phyloP scores from a whole-genome alignment of 768 basidiomycete genomes.

The Tulasnella sp. region DNA sequence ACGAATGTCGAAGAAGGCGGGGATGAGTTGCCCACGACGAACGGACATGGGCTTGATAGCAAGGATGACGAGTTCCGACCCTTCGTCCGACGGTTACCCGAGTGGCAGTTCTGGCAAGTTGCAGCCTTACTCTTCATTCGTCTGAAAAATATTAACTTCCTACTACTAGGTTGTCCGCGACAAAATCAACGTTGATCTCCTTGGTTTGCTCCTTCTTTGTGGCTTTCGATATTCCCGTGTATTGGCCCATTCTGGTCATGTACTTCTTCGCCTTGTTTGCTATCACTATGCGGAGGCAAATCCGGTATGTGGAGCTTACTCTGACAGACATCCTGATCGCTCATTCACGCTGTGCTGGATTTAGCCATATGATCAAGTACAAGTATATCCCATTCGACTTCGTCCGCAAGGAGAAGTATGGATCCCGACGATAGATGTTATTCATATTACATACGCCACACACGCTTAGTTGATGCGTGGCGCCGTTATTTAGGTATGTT shows the following conservation, averaged over 20 bases:
- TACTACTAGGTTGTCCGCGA: constrained; percentile 70
- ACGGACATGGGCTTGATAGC: constrained; percentile 26
- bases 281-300: constrained; percentile 91
- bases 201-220: constrained; percentile 73
- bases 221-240: constrained; percentile 91
- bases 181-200: constrained; percentile 78
- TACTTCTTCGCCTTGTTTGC: constrained; percentile 96
- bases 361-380: constrained; percentile 98
- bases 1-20: constrained; percentile 95
- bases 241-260: constrained; percentile 96
- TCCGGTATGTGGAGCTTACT: constrained; percentile 57
- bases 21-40: constrained; percentile 30
- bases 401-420: constrained; percentile 86
- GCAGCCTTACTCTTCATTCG: background rate
- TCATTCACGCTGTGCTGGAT: background rate
- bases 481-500: background rate
- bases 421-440: constrained; percentile 27
- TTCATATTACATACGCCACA: background rate
- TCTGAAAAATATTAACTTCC: background rate
- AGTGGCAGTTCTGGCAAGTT: constrained; percentile 90
- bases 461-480: background rate
- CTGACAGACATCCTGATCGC: background rate
- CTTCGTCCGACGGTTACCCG: constrained; percentile 89
- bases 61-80: constrained; percentile 90
- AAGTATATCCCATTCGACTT: constrained; percentile 94